These are phyloP conservation scores for Coemansia sp. DNA, from an alignment of 192 early-diverging fungal genomes.

Conservation along the genomic window DNA sequence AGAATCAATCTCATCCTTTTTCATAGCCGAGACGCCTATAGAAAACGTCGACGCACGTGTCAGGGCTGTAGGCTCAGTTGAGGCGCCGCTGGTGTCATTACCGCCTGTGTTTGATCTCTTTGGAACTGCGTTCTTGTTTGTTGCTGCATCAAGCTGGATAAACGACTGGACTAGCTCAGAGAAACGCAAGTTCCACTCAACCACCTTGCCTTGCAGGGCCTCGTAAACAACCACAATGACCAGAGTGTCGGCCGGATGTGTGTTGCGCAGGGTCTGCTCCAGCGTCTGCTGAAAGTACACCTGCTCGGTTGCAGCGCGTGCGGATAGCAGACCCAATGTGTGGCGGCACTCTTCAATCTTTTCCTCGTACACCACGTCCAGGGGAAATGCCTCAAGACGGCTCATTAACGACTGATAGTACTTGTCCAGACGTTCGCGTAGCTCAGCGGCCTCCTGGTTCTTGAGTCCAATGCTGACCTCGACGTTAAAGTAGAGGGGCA, in stretches of 20 bases:
- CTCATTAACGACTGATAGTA: slow-evolving; percentile 88
- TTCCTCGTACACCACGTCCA: slow-evolving; percentile 72
- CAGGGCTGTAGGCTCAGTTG: not conserved
- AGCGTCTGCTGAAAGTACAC: slow-evolving; percentile 80
- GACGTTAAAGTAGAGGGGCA: slow-evolving; percentile 45
- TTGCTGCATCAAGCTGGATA: slow-evolving; percentile 69
- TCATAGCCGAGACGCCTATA: not conserved
- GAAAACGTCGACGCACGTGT: slow-evolving; percentile 9
- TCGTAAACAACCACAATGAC: slow-evolving; percentile 78
- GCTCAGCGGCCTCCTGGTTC: slow-evolving; percentile 69
- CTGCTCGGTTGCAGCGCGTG: slow-evolving; percentile 73
- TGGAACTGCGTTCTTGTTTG: not conserved
- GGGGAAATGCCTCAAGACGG: slow-evolving; percentile 76
- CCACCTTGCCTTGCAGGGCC: slow-evolving; percentile 75
- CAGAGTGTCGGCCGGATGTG: slow-evolving; percentile 73
- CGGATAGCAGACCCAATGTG: slow-evolving; percentile 67
- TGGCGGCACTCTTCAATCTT: slow-evolving; percentile 73
- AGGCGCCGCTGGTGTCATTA: not conserved
- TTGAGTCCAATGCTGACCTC: slow-evolving; percentile 69
- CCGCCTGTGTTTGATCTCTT: not conserved
- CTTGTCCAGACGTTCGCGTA: slow-evolving; percentile 67
- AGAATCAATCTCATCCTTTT: slow-evolving; percentile 34
- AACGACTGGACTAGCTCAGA: slow-evolving; percentile 73
- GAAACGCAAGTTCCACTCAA: slow-evolving; percentile 84
- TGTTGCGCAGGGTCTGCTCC: slow-evolving; percentile 80